phyloP scores from a whole-genome alignment of 495 filamentous ascomycete species.

The Opeltia flavorubescens region DNA sequence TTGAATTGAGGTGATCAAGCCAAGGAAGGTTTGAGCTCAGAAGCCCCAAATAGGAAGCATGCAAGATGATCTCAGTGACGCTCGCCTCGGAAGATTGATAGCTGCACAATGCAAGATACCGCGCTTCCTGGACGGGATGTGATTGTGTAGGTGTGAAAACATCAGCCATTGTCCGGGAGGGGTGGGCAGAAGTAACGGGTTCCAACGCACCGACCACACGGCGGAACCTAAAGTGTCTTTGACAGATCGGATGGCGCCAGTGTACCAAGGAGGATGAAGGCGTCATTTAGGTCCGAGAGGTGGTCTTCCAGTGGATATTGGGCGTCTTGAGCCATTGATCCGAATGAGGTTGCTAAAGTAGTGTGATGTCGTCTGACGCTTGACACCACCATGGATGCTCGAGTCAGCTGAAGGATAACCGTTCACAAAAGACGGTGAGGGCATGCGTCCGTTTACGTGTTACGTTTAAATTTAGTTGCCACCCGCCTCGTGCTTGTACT shows the following conservation, averaged over 20 bases:
- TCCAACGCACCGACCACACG: constrained; percentile 1
- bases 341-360: neutral
- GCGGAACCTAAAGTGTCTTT: constrained; percentile 3
- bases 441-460: neutral
- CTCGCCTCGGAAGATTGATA: constrained; percentile 1
- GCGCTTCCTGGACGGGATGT: neutral
- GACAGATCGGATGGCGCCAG: constrained; percentile 1
- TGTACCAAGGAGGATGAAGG: neutral
- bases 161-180: neutral
- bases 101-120: neutral
- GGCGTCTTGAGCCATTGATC: neutral
- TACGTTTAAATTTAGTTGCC: neutral
- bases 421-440: neutral
- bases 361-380: neutral
- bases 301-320: neutral
- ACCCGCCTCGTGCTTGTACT: neutral
- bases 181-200: constrained; percentile 1
- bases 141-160: neutral
- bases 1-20: neutral
- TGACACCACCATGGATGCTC: neutral
- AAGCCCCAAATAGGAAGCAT: neutral
- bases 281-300: neutral
- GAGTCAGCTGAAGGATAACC: neutral
- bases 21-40: neutral
- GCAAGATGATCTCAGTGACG: constrained; percentile 1